Percentiles rank a stretch among this genome's conserved stretches.
Conservation (phyloP, 2,329 filamentous ascomycete species). For the Alternaria sp. region DNA sequence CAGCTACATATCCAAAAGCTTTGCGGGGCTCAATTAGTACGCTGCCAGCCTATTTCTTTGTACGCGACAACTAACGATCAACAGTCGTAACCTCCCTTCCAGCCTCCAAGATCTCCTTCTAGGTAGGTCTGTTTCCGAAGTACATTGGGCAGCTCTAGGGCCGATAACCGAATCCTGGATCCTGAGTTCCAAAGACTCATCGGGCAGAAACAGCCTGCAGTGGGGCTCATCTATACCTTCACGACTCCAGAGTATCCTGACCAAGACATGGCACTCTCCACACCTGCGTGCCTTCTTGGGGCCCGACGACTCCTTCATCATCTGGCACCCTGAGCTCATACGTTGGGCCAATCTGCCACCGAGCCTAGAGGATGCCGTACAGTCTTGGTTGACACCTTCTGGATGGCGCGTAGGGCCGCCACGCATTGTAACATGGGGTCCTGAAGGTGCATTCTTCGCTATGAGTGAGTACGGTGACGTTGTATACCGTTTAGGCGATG, state of each 20-base stretch:
- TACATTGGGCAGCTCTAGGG: conserved; percentile 46
- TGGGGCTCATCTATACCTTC: conserved; percentile 37
- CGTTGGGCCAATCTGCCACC: conserved; percentile 42
- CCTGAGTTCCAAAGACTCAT: conserved; percentile 40
- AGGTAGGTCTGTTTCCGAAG: conserved; percentile 33
- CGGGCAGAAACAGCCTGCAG: conserved; percentile 37
- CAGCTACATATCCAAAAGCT: conserved; percentile 44
- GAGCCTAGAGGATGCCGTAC: conserved; percentile 41
- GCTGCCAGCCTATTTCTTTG: conserved; percentile 1
- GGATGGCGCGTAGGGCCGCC: conserved; percentile 49
- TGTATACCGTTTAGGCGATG: conserved; percentile 35
- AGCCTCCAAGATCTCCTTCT: conserved; percentile 38
- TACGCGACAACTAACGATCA: conserved; percentile 8
- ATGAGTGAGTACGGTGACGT: conserved; percentile 50
- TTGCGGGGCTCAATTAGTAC: conserved; percentile 43
- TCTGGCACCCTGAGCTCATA: conserved; percentile 45
- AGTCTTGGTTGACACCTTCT: conserved; percentile 48
- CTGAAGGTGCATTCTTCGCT: conserved; percentile 45
- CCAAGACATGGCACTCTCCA: conserved; percentile 38
- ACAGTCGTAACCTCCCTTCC: conserved; percentile 41
- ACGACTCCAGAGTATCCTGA: conserved; percentile 31
- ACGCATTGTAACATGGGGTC: conserved; percentile 43
- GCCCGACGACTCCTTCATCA: conserved; percentile 42
- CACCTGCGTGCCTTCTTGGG: conserved; percentile 44
- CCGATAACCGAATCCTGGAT: conserved; percentile 44